Evolutionary conservation across 2,329 filamentous ascomycete species (phyloP), one percentile per base, ranked within the genome.

Genomic region (Botrytis galanthina): DNA sequence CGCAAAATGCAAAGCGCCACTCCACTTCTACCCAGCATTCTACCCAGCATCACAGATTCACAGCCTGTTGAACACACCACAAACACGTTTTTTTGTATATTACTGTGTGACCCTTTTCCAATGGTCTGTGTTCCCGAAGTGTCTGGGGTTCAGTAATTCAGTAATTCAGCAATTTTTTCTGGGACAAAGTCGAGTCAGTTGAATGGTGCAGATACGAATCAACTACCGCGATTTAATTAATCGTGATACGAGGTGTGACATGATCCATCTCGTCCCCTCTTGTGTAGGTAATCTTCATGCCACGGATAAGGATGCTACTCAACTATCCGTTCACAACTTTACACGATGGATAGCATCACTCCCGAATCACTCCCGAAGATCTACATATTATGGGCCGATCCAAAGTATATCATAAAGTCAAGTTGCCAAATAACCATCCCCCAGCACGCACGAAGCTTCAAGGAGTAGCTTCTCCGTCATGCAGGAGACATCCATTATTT

Each of bases 1-100:
- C 70, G 70, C 62, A 72, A 68, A 72, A 59, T 59, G 32, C 35
- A 46, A 42, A 72, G 39, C 51, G 51, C 70, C 70, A 67, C 61
- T 67, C 46, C 64, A 68, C 32, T 54, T 39, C 46, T 67, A 48
- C 63, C 60, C 60, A 66, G 26, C 29, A 66, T 54, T 39, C 46
- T 67, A 48, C 63, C 60, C 60, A 66, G 26, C 29, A 66, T 29
- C 42, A 35, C 61, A 39, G 46, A 16, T 14, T 44, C 44, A 46
- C 44, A 20, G 44, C 18, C 44, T 46, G 44, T 60, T 22, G 42
- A 9, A 16, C 29, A 44, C 35, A 57, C 35, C 51, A 66, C 39
- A 57, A 26, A 46, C 70, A 68, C 62, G 70, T 68, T 72, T 68
- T 60, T 60, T 7, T 42, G 8, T 57, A 37, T 32, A 35, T 32